Percentiles rank a stretch among this genome's conserved stretches.
Conservation (phyloP, 140 eudicot species). For the Anethum foeniculum region DNA sequence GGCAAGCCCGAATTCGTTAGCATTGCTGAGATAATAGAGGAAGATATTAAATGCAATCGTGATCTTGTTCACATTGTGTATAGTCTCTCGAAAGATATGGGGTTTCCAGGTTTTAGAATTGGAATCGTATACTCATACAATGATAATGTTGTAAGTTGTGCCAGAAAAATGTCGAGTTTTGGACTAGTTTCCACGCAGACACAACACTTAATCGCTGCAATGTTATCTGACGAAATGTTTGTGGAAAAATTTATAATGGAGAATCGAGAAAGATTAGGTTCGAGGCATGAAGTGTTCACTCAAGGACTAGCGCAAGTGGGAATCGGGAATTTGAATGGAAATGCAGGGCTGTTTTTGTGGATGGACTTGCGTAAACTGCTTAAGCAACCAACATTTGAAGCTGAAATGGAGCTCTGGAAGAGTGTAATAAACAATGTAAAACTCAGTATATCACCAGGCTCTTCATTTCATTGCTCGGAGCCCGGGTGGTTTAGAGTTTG, state of each 20-base stretch:
- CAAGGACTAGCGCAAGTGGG: constrained; percentile 6
- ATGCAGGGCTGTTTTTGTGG: constrained; percentile 9
- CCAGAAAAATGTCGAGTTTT: constrained; percentile 10
- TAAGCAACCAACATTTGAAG: not conserved
- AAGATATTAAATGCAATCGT: not conserved
- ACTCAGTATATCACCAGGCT: constrained; percentile 2
- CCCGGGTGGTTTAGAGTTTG: constrained; percentile 3
- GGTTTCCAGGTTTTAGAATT: constrained; percentile 4
- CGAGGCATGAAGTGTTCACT: not conserved
- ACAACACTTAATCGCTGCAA: constrained; percentile 1
- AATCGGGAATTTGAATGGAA: not conserved
- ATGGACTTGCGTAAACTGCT: constrained; percentile 8
- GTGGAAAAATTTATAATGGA: not conserved
- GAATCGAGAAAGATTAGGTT: constrained; percentile 4
- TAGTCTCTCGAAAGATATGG: constrained; percentile 8
- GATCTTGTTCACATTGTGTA: constrained; percentile 7
- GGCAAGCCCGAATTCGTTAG: not conserved
- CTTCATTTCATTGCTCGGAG: constrained; percentile 10
- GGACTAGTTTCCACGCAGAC: constrained; percentile 8
- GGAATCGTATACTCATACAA: constrained; percentile 4
- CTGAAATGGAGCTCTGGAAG: constrained; percentile 4
- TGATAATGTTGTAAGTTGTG: not conserved
- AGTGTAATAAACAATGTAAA: not conserved
- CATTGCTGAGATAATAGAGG: constrained; percentile 7
- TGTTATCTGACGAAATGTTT: not conserved